Evolutionary conservation across 345 rosid species (phyloP), one percentile per base, ranked within the genome.

Genomic region (Eucalyptus erythrocorys): DNA sequence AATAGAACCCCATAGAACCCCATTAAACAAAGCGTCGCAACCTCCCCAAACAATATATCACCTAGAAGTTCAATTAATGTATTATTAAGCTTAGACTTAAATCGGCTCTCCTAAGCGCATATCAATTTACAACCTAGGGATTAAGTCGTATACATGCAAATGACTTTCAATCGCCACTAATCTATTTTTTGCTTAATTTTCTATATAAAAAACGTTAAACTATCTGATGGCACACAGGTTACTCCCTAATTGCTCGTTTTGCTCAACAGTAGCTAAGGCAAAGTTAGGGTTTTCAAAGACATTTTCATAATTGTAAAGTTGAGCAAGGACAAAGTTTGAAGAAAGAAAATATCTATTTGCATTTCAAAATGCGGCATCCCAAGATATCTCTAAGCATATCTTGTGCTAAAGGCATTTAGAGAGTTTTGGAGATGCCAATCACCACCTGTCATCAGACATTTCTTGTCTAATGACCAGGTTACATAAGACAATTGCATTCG

Each of bases 31-130:
- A 21, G 61, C 8, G 30, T 55, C 0, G 6, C 6, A 2, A 55
- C 30, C 61, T 55, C 6, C 61, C 13, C 0, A 0, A 8, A 55
- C 1, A 5, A 22, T 22, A 4, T 9, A 22, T 22, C 0, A 22
- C 59, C 59, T 1, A 53, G 27, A 11, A 22, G 5, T 3, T 22
- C 1, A 0, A 4, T 4, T 55, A 55, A 24, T 55, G 61, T 8
- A 22, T 55, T 55, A 55, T 55, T 55, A 55, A 22, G 27, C 5
- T 55, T 0, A 4, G 0, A 4, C 5, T 55, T 24, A 55, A 55
- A 4, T 55, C 1, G 27, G 27, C 27, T 55, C 11, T 55, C 12
- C 3, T 21, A 55, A 22, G 10, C 27, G 0, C 12, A 53, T 22
- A 53, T 22, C 11, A 53, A 53, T 53, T 53, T 53, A 17, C 11